A percentile compares a stretch with the other conserved stretches of the same genome.
Conservation (phyloP, 177 flowering plant species). For the Vitis hybrid region DNA sequence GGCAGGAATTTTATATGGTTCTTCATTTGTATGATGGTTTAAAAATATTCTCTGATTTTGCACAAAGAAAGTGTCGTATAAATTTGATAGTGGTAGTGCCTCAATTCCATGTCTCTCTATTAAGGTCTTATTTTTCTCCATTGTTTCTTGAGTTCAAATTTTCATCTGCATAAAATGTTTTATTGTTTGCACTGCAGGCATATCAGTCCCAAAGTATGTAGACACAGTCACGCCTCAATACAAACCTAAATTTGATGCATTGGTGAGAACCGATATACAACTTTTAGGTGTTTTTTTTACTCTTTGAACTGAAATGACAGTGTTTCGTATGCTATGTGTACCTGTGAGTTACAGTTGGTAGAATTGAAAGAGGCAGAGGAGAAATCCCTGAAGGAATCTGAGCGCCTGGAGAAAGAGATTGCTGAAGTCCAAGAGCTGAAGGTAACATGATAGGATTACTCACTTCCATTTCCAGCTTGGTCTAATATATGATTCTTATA, state of each 20-base stretch:
- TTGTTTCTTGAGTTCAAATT: neutral
- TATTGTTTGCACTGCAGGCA: constrained; percentile 40
- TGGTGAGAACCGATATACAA: constrained; percentile 42
- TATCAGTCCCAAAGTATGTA: constrained; percentile 72
- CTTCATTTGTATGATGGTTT: too few species aligned
- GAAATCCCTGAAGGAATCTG: constrained; percentile 80
- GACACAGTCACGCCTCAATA: constrained; percentile 86
- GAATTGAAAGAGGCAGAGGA: constrained; percentile 91
- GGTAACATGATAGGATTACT: constrained; percentile 36
- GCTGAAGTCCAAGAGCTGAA: constrained; percentile 84
- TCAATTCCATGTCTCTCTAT: too few species aligned
- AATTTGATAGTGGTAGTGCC: too few species aligned
- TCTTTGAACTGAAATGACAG: too few species aligned
- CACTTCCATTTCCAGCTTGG: neutral
- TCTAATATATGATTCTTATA: constrained; percentile 1
- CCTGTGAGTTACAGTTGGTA: constrained; percentile 53
- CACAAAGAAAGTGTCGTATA: neutral
- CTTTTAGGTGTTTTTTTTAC: too few species aligned
- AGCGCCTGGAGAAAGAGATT: constrained; percentile 88
- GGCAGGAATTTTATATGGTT: neutral
- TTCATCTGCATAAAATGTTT: neutral
- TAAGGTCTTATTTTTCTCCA: neutral
- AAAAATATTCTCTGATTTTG: neutral
- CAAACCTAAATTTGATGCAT: constrained; percentile 74
- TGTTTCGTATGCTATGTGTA: neutral